phyloP scores from a whole-genome alignment of 768 basidiomycete species.

The Boletus reticuloceps region DNA sequence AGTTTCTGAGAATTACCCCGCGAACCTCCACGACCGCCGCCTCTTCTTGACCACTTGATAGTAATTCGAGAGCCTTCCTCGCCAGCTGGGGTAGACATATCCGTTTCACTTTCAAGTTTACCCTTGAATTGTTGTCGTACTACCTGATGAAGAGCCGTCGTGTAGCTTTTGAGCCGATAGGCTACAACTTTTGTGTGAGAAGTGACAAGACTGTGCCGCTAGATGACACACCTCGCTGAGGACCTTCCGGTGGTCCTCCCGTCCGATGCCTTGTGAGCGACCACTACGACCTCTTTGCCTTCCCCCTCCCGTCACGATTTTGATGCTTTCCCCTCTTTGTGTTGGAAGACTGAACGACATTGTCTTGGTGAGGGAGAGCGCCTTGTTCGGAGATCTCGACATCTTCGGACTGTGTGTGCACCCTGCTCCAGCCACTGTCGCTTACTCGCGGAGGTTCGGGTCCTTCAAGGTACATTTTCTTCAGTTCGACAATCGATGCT shows the following conservation, averaged over 20 bases:
- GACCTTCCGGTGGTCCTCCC: slow-evolving; percentile 72
- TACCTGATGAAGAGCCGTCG: slow-evolving; percentile 81
- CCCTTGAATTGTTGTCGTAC: slow-evolving; percentile 81
- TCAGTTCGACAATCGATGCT: slow-evolving; percentile 58
- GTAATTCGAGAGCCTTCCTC: slow-evolving; percentile 75
- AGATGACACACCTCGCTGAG: slow-evolving; percentile 69
- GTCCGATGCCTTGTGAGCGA: slow-evolving; percentile 36
- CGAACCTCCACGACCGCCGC: slow-evolving; percentile 45
- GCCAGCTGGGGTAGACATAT: slow-evolving; percentile 42
- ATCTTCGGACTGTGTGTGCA: slow-evolving; percentile 32
- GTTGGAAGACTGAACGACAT: slow-evolving; percentile 24
- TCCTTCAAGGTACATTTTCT: slow-evolving; percentile 77
- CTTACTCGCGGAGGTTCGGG: slow-evolving; percentile 70
- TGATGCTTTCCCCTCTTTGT: slow-evolving; percentile 40
- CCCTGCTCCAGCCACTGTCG: slow-evolving; percentile 72
- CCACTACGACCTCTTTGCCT: slow-evolving; percentile 46
- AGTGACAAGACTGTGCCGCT: slow-evolving; percentile 5
- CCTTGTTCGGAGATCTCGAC: slow-evolving; percentile 17
- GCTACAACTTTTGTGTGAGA: slow-evolving; percentile 43
- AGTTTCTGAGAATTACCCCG: slow-evolving; percentile 23
- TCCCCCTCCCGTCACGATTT: slow-evolving; percentile 40
- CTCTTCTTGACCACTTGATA: slow-evolving; percentile 71
- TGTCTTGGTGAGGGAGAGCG: background rate
- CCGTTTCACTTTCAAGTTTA: slow-evolving; percentile 82
- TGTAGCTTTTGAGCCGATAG: slow-evolving; percentile 76